phyloP scores from a whole-genome alignment of 106 monocot genomes.

The Amphibolis antarctica region DNA sequence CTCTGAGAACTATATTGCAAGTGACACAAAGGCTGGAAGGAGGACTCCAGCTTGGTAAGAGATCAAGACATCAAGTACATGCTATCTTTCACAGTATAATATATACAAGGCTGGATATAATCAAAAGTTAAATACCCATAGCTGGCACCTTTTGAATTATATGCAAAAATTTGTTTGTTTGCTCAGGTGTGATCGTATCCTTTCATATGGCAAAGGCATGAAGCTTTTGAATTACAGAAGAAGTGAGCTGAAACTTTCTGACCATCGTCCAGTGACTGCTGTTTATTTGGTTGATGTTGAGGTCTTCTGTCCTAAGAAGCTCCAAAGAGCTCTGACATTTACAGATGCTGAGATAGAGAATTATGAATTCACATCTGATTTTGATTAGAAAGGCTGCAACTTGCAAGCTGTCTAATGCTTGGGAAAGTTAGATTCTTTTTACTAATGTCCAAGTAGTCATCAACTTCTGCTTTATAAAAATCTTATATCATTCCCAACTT shows the following conservation, averaged over 20 bases:
- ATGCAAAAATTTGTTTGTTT: neutral
- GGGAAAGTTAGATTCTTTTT: too few relatives aligned
- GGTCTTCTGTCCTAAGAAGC: slow-evolving; percentile 52
- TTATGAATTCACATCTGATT: slow-evolving; percentile 23
- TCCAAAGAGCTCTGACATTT: slow-evolving; percentile 74
- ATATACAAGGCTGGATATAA: too few relatives aligned
- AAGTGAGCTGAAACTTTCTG: slow-evolving; percentile 47
- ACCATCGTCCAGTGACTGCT: slow-evolving; percentile 76
- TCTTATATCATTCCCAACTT: too few relatives aligned
- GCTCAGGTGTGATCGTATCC: slow-evolving; percentile 70
- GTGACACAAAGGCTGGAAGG: slow-evolving; percentile 48
- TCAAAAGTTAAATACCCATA: too few relatives aligned
- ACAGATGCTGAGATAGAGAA: slow-evolving; percentile 69
- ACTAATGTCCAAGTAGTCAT: too few relatives aligned
- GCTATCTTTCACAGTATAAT: neutral
- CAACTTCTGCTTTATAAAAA: too few relatives aligned
- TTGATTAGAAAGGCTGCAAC: slow-evolving; percentile 9
- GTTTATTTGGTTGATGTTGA: slow-evolving; percentile 56
- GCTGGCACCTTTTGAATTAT: neutral
- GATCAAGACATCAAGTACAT: neutral
- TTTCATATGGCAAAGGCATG: slow-evolving; percentile 62
- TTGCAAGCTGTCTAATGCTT: neutral
- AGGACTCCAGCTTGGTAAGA: slow-evolving; percentile 88
- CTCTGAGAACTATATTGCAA: slow-evolving; percentile 49
- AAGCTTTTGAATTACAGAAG: slow-evolving; percentile 46